Evolutionary conservation across 306 rosid genomes (phyloP).

Genomic region (Ormosia emarginata): DNA sequence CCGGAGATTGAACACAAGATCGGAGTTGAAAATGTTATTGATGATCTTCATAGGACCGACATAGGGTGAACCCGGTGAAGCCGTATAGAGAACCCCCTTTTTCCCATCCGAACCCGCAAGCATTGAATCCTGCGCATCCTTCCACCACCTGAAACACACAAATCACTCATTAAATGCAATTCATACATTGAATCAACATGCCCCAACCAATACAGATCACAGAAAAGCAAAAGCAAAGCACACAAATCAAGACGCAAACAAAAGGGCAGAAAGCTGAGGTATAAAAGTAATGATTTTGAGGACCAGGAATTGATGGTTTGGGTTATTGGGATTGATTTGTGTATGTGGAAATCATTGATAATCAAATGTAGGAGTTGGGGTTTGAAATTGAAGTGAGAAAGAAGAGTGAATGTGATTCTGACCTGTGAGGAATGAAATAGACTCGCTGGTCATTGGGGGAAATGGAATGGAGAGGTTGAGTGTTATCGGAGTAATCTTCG

Average conservation of each 20-base stretch:
- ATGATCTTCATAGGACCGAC: constrained; percentile 89
- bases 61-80: constrained; percentile 58
- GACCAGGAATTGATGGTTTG: neutral
- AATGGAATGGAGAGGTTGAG: constrained; percentile 35
- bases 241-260: neutral
- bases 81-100: constrained; percentile 59
- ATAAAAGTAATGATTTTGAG: neutral
- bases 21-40: constrained; percentile 82
- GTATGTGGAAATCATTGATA: neutral
- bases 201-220: constrained; percentile 41
- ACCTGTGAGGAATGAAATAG: constrained; percentile 96
- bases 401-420: neutral
- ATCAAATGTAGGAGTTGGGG: constrained; percentile 2
- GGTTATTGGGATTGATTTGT: neutral
- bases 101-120: constrained; percentile 51
- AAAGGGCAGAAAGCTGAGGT: neutral
- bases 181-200: neutral
- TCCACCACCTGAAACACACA: constrained; percentile 88
- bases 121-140: constrained; percentile 76
- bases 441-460: constrained; percentile 62
- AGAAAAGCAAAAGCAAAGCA: constrained; percentile 4
- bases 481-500: constrained; percentile 62
- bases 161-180: constrained; percentile 4
- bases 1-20: constrained; percentile 73
- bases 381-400: constrained; percentile 25